phyloP scores from a whole-genome alignment of 495 filamentous ascomycete genomes.

The Penicillium steckii region DNA sequence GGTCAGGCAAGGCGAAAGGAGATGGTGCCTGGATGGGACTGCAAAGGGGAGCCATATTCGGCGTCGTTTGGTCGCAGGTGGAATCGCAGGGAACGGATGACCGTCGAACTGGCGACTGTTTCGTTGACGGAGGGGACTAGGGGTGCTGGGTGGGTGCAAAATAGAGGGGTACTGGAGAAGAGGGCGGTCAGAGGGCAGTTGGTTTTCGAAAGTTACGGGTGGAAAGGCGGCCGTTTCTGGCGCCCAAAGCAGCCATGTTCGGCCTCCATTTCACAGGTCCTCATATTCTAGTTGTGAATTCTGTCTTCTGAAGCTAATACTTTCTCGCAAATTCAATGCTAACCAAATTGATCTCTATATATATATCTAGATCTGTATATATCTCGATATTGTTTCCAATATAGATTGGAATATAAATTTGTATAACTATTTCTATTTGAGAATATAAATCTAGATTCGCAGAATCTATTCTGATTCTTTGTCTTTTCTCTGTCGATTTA shows the following conservation, averaged over 20 bases:
- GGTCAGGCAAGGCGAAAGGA: slow-evolving; percentile 6
- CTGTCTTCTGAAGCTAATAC: too few species aligned
- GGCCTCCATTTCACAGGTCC: slow-evolving; percentile 23
- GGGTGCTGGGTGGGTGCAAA: slow-evolving; percentile 4
- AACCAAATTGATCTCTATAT: too few species aligned
- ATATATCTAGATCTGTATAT: too few species aligned
- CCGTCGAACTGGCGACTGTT: slow-evolving; percentile 11
- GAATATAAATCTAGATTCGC: too few species aligned
- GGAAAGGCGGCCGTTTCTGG: slow-evolving; percentile 18
- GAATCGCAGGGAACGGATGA: slow-evolving; percentile 5
- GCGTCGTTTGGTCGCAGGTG: slow-evolving; percentile 11
- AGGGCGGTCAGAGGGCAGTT: slow-evolving; percentile 8
- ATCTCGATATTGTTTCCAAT: too few species aligned
- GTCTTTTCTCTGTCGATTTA: too few species aligned
- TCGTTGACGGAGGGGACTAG: slow-evolving; percentile 10
- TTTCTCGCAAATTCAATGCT: too few species aligned
- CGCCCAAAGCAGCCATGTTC: slow-evolving; percentile 23
- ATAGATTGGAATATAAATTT: too few species aligned
- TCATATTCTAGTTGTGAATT: slow-evolving; percentile 21
- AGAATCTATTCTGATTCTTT: too few species aligned
- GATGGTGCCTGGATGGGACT: slow-evolving; percentile 1
- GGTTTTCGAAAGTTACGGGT: slow-evolving; percentile 11
- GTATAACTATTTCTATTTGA: too few species aligned
- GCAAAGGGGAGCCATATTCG: slow-evolving; percentile 15
- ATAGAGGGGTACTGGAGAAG: slow-evolving; percentile 8